phyloP scores from a whole-genome alignment of 148 eudicot genomes.

The Pouteria glomerata region DNA sequence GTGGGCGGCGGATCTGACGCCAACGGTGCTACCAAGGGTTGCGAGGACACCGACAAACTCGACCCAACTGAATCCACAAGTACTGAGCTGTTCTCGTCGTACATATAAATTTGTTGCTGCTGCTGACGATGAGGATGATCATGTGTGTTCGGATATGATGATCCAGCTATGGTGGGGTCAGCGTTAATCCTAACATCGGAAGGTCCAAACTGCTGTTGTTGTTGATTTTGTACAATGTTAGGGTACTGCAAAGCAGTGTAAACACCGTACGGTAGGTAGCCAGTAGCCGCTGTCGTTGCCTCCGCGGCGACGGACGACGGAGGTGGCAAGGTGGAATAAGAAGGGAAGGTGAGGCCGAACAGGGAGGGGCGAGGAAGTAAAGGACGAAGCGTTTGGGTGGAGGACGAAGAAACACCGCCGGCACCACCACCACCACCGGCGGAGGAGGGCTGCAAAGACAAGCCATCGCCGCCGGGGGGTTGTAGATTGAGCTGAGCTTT shows the following conservation, averaged over 20 bases:
- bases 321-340: background rate
- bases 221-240: conserved; percentile 23
- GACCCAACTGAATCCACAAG: conserved; percentile 48
- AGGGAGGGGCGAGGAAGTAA: conserved; percentile 55
- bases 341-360: conserved; percentile 26
- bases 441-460: conserved; percentile 26
- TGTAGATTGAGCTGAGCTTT: conserved; percentile 84
- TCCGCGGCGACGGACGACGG: no score
- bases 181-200: background rate
- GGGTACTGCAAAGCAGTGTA: conserved; percentile 34
- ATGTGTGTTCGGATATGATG: conserved; percentile 15
- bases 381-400: conserved; percentile 64
- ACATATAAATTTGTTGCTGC: conserved; percentile 18
- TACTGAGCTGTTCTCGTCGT: conserved; percentile 41
- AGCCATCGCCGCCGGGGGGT: conserved; percentile 17
- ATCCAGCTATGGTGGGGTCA: background rate
- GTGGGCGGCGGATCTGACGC: conserved; percentile 22
- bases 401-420: conserved; percentile 17
- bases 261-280: conserved; percentile 20
- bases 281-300: background rate
- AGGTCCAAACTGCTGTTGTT: conserved; percentile 7
- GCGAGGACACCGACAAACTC: conserved; percentile 27
- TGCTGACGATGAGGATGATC: conserved; percentile 19
- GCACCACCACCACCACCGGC: conserved; percentile 26
- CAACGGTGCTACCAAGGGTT: conserved; percentile 18